A percentile compares a stretch with the other conserved stretches of the same genome.
phyloP scores from a whole-genome alignment of 495 filamentous ascomycete genomes.

The Podospora sp. region DNA sequence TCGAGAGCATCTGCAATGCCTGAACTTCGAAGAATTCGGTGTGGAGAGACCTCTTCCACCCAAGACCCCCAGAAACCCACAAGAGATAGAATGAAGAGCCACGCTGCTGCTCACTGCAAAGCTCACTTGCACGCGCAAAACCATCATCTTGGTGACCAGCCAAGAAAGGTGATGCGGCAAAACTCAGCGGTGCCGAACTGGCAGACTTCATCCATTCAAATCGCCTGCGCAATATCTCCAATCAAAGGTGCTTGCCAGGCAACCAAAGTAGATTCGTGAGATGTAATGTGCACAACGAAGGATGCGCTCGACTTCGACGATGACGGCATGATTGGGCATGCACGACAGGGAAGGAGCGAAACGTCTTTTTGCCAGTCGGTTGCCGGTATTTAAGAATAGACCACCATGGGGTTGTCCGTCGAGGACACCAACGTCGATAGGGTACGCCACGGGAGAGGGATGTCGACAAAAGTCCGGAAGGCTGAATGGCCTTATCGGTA shows the following conservation, averaged over 20 bases:
- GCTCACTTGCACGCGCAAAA: constrained; percentile 31
- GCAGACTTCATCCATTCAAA: constrained; percentile 25
- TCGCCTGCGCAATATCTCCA: constrained; percentile 25
- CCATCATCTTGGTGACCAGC: constrained; percentile 37
- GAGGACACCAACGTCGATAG: constrained; percentile 47
- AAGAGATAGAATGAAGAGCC: constrained; percentile 18
- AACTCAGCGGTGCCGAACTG: constrained; percentile 29
- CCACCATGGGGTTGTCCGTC: constrained; percentile 31
- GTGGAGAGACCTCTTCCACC: constrained; percentile 4
- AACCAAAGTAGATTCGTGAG: constrained; percentile 28
- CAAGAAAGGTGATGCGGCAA: constrained; percentile 26
- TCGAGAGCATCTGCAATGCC: constrained; percentile 8
- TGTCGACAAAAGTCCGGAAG: constrained; percentile 59
- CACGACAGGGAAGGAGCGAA: constrained; percentile 42
- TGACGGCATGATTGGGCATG: constrained; percentile 33
- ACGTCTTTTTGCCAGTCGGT: constrained; percentile 34
- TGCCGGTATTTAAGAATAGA: constrained; percentile 26
- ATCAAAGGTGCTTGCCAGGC: constrained; percentile 58
- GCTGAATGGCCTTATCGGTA: constrained; percentile 60
- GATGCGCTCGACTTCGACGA: constrained; percentile 52
- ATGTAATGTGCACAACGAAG: constrained; percentile 43
- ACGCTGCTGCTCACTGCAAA: constrained; percentile 37
- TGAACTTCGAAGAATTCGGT: constrained; percentile 2
- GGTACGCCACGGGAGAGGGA: constrained; percentile 46
- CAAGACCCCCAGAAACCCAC: constrained; percentile 18